These are phyloP conservation scores for Venturia nashicola DNA, from an alignment of 2,329 filamentous ascomycete genomes.

Conservation along the genomic window DNA sequence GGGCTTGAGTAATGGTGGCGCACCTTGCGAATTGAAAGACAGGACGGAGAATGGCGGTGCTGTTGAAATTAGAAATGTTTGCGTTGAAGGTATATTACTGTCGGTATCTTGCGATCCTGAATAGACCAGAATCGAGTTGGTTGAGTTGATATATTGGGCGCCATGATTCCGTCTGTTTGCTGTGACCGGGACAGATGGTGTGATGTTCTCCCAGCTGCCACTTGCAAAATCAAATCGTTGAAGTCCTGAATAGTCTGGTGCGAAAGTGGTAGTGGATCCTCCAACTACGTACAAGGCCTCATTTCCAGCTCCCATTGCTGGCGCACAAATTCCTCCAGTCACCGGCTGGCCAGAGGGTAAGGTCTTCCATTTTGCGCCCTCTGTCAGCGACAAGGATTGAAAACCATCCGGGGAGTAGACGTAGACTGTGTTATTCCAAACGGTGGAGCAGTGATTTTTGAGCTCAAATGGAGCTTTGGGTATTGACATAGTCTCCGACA, in stretches of 20 bases:
- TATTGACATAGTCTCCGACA: slow-evolving; percentile 46
- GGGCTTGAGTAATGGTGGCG: slow-evolving; percentile 54
- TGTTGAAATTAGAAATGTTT: slow-evolving; percentile 64
- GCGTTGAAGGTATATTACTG: slow-evolving; percentile 44
- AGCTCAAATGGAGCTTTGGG: slow-evolving; percentile 59
- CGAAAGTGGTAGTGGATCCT: slow-evolving; percentile 35
- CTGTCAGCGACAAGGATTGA: slow-evolving; percentile 55
- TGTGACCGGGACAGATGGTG: slow-evolving; percentile 39
- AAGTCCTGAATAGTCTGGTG: slow-evolving; percentile 53
- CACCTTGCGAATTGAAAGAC: slow-evolving; percentile 41
- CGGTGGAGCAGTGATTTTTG: slow-evolving; percentile 67
- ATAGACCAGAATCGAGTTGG: slow-evolving; percentile 66
- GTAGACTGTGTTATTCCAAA: slow-evolving; percentile 74
- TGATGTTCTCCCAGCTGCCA: slow-evolving; percentile 46
- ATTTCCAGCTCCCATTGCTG: slow-evolving; percentile 47
- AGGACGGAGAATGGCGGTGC: slow-evolving; percentile 50
- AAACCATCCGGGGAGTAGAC: slow-evolving; percentile 67
- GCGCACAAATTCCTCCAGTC: slow-evolving; percentile 65
- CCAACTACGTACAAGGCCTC: slow-evolving; percentile 69
- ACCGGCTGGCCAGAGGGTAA: slow-evolving; percentile 57
- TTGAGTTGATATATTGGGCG: slow-evolving; percentile 58
- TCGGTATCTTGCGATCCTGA: slow-evolving; percentile 57
- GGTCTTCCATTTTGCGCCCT: slow-evolving; percentile 60
- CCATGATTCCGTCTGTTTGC: slow-evolving; percentile 64
- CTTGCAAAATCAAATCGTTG: slow-evolving; percentile 53